A percentile compares a stretch with the other conserved stretches of the same genome.
Conservation (phyloP, 2,329 filamentous ascomycete genomes). For the Hysterium pulicare region DNA sequence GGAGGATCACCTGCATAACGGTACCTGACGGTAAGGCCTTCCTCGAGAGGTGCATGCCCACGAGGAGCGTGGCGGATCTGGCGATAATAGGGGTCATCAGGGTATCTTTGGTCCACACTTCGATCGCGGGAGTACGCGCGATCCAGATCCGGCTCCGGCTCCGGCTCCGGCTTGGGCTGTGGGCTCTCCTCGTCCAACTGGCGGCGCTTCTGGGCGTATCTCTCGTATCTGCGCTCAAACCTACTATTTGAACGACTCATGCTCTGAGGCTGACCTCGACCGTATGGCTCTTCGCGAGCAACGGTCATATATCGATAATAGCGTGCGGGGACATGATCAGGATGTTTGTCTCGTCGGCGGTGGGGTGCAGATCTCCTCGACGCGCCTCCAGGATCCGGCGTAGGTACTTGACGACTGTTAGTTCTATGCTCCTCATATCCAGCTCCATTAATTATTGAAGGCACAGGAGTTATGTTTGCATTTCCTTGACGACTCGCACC, state of each 20-base stretch:
- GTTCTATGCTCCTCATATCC: conserved; percentile 25
- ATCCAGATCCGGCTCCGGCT: conserved; percentile 24
- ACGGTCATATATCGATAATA: conserved; percentile 36
- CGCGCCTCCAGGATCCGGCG: conserved; percentile 21
- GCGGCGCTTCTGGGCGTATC: conserved; percentile 36
- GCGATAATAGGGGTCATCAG: conserved; percentile 24
- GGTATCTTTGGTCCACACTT: conserved; percentile 26
- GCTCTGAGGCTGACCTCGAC: conserved; percentile 30
- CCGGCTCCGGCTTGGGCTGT: conserved; percentile 30
- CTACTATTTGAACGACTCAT: conserved; percentile 32
- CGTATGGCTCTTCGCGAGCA: conserved; percentile 32
- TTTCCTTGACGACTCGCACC: conserved; percentile 15
- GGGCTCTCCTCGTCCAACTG: conserved; percentile 34
- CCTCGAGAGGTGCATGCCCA: conserved; percentile 34
- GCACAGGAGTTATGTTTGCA: conserved; percentile 21
- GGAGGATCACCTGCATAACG: conserved; percentile 19
- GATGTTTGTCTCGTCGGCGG: conserved; percentile 29
- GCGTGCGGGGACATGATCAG: conserved; percentile 31
- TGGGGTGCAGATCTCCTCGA: conserved; percentile 25
- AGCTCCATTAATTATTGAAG: conserved; percentile 32
- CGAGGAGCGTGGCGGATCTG: conserved; percentile 18
- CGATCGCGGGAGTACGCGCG: conserved; percentile 29
- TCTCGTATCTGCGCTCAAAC: conserved; percentile 13
- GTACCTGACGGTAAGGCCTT: conserved; percentile 29
- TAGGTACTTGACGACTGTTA: conserved; percentile 22